Evolutionary conservation across 73 alveolate genomes (phyloP).

Genomic region (Tetrahymena thermophila): DNA sequence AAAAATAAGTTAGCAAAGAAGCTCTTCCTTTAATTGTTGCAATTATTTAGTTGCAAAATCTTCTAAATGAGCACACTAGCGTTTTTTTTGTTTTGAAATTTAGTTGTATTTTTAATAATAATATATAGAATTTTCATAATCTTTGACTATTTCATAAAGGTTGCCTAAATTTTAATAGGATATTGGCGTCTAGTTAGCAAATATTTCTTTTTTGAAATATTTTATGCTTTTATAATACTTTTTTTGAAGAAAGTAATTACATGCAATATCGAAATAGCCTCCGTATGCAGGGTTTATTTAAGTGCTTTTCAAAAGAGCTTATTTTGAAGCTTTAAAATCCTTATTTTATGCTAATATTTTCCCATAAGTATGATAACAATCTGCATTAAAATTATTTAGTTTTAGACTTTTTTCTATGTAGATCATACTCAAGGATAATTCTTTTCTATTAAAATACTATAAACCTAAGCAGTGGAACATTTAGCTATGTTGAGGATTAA

Average conservation of each 20-base stretch:
- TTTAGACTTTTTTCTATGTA: not conserved
- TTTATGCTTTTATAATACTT: not conserved
- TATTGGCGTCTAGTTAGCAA: not conserved
- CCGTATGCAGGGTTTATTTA: not conserved
- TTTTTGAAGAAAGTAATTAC: not conserved
- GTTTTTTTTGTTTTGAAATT: not conserved
- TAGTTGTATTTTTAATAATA: not conserved
- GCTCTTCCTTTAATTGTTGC: not conserved
- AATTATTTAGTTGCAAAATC: not conserved
- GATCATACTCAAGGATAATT: not conserved
- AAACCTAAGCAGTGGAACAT: not conserved
- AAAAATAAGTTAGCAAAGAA: not conserved
- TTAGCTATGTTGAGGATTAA: not conserved
- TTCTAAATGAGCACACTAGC: not conserved
- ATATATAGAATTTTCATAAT: not conserved
- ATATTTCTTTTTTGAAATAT: not conserved
- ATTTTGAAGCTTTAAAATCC: not conserved
- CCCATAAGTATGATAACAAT: not conserved
- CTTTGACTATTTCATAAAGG: not conserved
- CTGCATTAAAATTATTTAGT: not conserved
- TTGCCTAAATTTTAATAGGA: not conserved
- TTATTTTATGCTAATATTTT: not conserved
- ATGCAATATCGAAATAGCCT: not conserved
- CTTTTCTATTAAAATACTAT: not conserved
- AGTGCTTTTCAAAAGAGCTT: not conserved